Evolutionary conservation across 2,329 filamentous ascomycete species (phyloP).

Genomic region (Verticillium longisporum): DNA sequence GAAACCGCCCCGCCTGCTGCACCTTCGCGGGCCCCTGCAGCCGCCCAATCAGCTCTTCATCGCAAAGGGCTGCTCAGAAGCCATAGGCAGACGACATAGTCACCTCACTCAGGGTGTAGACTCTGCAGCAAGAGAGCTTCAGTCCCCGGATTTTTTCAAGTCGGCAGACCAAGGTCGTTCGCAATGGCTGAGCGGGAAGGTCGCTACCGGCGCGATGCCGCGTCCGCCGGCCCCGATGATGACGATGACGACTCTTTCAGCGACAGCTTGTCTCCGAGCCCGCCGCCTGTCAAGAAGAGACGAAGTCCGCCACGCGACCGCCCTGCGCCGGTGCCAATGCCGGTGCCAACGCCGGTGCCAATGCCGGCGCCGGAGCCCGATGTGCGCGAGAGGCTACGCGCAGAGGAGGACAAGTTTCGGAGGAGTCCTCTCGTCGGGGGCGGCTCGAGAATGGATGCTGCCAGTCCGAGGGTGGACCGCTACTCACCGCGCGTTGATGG

Average conservation of each 20-base stretch:
- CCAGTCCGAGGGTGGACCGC: not conserved
- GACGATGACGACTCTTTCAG: slow-evolving; percentile 1
- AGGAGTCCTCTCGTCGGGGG: not conserved
- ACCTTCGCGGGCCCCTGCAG: not conserved
- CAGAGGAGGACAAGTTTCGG: not conserved
- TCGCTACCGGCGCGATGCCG: not conserved
- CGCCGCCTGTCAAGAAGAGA: slow-evolving; percentile 2
- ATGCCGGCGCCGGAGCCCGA: not conserved
- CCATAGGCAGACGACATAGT: not conserved
- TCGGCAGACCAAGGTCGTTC: not conserved
- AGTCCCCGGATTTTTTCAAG: not conserved
- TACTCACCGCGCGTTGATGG: not conserved
- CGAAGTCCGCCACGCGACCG: not conserved
- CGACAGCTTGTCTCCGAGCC: slow-evolving; percentile 4
- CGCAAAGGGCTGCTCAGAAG: not conserved
- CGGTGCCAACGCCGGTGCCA: not conserved
- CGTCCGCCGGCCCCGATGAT: not conserved
- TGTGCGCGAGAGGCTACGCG: not conserved
- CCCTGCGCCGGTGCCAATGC: not conserved
- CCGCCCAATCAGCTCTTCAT: not conserved
- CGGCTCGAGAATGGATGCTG: not conserved
- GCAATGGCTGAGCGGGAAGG: not conserved
- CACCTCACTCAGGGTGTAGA: not conserved
- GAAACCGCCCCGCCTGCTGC: not conserved
- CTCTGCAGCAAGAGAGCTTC: not conserved